Evolutionary conservation across 164 flowering plant genomes (phyloP).

Genomic region (Cinnamomum micranthum): DNA sequence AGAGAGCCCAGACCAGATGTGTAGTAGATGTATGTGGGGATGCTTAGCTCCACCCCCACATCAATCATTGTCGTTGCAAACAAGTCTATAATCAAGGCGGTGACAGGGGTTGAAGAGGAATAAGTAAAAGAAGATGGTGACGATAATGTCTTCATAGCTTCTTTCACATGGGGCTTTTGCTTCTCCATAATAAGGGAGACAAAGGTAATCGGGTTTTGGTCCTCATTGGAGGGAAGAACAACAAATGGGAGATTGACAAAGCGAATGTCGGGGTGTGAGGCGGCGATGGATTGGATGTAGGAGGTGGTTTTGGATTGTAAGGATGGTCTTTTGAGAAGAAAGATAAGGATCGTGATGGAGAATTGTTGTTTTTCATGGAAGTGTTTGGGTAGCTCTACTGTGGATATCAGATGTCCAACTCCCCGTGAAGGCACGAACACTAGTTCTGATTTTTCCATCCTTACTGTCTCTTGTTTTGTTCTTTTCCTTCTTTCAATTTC

Average conservation of each 20-base stretch:
- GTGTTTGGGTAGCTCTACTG: constrained; percentile 9
- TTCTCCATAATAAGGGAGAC: background rate
- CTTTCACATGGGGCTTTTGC: constrained; percentile 3
- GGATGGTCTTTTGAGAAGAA: background rate
- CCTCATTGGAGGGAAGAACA: background rate
- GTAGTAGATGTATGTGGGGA: constrained; percentile 13
- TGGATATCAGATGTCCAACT: constrained; percentile 3
- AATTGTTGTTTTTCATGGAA: background rate
- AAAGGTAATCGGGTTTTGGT: background rate
- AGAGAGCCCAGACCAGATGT: background rate
- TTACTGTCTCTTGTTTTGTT: background rate
- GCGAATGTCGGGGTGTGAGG: background rate
- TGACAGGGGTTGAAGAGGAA: background rate
- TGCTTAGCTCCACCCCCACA: constrained; percentile 1
- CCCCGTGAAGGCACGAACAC: background rate
- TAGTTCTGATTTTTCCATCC: background rate
- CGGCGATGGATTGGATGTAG: background rate
- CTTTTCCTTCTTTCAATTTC: background rate
- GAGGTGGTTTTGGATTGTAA: background rate
- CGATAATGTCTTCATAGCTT: background rate
- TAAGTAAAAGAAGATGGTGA: no score
- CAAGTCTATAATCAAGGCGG: constrained; percentile 7
- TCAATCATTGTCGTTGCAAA: constrained; percentile 6
- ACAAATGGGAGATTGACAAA: constrained; percentile 3
- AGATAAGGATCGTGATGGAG: constrained; percentile 7